These are phyloP conservation scores for Bruguiera gymnorhiza DNA, from an alignment of 345 rosid genomes.

Conservation along the genomic window DNA sequence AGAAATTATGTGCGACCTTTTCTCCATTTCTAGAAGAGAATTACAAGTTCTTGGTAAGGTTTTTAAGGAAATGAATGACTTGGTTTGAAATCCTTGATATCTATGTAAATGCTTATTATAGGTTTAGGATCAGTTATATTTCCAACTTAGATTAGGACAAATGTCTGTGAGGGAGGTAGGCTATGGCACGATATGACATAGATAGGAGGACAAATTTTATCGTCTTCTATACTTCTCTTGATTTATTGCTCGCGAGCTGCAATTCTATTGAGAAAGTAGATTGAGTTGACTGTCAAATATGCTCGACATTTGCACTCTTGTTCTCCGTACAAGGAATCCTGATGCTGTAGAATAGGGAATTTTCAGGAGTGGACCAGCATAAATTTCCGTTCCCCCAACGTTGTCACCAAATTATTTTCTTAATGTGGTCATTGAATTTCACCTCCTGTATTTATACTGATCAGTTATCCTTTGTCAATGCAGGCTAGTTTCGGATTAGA, in stretches of 20 bases:
- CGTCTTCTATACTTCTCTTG: background rate
- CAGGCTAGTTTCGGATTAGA: no score
- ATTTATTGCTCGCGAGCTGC: background rate
- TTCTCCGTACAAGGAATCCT: no score
- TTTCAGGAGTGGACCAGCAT: no score
- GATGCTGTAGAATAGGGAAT: no score
- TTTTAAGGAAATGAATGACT: background rate
- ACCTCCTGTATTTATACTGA: no score
- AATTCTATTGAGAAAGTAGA: background rate
- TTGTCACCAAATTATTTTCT: background rate
- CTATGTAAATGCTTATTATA: background rate
- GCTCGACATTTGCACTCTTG: no score
- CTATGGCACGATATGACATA: background rate
- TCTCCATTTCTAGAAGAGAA: constrained; percentile 77
- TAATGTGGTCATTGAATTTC: background rate
- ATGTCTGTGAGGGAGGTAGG: background rate
- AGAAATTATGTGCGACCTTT: constrained; percentile 69
- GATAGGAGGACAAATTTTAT: background rate
- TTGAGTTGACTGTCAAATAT: no score
- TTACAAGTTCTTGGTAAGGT: constrained; percentile 88
- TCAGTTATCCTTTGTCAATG: constrained; percentile 40
- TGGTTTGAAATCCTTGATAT: background rate
- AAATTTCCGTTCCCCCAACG: no score
- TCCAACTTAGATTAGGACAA: background rate
- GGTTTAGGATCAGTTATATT: constrained; percentile 1